Percentiles rank a stretch among this genome's conserved stretches.
These are phyloP conservation scores for Populus tremula DNA, from an alignment of 345 rosid species.

Conservation along the genomic window DNA sequence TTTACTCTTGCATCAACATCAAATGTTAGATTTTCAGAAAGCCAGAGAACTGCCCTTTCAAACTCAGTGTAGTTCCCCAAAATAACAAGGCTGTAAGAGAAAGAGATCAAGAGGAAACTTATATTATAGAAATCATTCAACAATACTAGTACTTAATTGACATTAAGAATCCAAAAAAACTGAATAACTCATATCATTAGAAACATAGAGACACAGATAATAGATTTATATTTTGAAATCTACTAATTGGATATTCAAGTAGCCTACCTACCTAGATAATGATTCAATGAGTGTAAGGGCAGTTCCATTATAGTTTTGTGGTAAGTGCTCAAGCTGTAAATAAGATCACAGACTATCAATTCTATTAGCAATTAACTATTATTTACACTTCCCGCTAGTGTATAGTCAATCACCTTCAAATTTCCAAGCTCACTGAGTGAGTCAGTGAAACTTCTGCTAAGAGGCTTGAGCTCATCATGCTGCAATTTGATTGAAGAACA, in stretches of 20 bases:
- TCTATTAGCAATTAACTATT: background rate
- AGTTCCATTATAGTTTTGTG: conserved; percentile 76
- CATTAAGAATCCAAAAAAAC: background rate
- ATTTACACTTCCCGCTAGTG: background rate
- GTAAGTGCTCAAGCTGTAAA: conserved; percentile 87
- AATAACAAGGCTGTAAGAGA: conserved; percentile 72
- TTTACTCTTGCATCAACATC: conserved; percentile 84
- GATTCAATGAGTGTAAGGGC: conserved; percentile 92
- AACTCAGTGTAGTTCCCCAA: conserved; percentile 85
- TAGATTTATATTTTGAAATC: background rate
- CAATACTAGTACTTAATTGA: too few species aligned
- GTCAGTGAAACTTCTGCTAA: conserved; percentile 76
- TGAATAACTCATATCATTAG: background rate
- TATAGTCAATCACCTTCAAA: conserved; percentile 51
- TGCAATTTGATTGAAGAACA: conserved; percentile 23
- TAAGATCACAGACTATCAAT: conserved; percentile 22
- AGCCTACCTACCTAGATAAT: conserved; percentile 67
- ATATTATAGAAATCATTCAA: conserved; percentile 1
- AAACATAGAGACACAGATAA: background rate
- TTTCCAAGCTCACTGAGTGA: conserved; percentile 96
- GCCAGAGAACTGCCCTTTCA: conserved; percentile 78
- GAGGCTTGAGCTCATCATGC: conserved; percentile 97
- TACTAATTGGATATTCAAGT: background rate
- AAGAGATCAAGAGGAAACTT: background rate
- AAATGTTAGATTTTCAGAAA: conserved; percentile 75